Evolutionary conservation across 1,284 basidiomycete species (phyloP).

Genomic region (Tilletia indica): DNA sequence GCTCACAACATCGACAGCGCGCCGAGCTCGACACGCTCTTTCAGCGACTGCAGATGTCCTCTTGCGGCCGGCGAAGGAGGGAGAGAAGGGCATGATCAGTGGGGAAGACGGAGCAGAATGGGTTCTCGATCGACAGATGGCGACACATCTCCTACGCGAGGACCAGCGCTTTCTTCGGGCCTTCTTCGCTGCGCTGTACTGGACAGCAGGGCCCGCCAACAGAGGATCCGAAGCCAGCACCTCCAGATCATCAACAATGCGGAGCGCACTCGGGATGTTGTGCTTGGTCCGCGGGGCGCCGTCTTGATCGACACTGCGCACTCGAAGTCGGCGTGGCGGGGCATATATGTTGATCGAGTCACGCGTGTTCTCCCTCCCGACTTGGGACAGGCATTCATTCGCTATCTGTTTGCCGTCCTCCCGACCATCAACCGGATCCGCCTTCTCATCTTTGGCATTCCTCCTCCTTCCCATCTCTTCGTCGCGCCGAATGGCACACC

Average conservation of each 20-base stretch:
- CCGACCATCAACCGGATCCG: background rate
- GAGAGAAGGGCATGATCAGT: background rate
- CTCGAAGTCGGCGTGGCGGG: background rate
- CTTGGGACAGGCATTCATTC: background rate
- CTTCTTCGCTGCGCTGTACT: background rate
- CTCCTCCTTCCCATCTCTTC: background rate
- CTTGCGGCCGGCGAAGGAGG: background rate
- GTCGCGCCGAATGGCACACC: background rate
- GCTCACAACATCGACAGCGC: background rate
- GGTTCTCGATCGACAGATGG: background rate
- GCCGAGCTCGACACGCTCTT: background rate
- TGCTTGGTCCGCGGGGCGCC: background rate
- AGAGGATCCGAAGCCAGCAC: background rate
- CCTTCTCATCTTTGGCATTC: background rate
- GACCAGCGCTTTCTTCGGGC: background rate
- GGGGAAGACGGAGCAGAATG: background rate
- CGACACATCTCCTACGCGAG: background rate
- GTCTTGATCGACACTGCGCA: background rate
- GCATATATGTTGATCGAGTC: background rate
- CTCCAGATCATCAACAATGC: background rate
- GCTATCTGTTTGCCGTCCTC: background rate
- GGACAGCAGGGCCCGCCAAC: slow-evolving; percentile 1
- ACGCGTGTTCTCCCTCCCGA: background rate
- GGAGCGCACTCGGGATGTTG: background rate
- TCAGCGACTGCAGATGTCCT: background rate